Evolutionary conservation across 108 stramenopile genomes (phyloP).

Genomic region (Parietichytrium sp.): DNA sequence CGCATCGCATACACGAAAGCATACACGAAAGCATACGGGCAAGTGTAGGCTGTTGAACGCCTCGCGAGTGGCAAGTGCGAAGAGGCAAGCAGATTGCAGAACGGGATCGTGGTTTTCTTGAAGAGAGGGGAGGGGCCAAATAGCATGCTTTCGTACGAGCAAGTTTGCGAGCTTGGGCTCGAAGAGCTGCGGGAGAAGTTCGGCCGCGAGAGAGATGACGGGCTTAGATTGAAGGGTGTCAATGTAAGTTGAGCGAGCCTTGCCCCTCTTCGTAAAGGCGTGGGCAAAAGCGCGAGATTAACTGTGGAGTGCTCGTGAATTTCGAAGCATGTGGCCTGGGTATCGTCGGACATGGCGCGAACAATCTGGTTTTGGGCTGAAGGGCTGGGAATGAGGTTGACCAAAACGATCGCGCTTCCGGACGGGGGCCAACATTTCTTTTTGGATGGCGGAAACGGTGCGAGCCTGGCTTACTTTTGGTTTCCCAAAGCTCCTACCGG

Average conservation of each 20-base stretch:
- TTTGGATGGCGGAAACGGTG: conserved; percentile 37
- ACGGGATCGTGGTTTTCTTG: not conserved
- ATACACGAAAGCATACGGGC: not conserved
- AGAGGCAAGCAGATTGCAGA: not conserved
- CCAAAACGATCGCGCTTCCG: conserved; percentile 33
- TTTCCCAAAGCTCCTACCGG: conserved; percentile 18
- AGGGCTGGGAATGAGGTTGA: not conserved
- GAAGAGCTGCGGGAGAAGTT: not conserved
- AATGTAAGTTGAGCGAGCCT: conserved; percentile 12
- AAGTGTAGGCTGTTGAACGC: not conserved
- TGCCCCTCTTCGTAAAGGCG: not conserved
- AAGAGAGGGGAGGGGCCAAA: not conserved
- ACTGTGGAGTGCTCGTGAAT: not conserved
- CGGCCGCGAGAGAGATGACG: not conserved
- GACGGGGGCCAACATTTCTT: conserved; percentile 24
- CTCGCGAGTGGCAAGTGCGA: not conserved
- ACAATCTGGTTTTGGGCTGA: conserved; percentile 35
- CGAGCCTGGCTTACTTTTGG: conserved; percentile 35
- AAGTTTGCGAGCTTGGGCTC: not conserved
- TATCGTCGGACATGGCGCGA: conserved; percentile 25
- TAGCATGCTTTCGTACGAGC: not conserved
- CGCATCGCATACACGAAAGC: no score
- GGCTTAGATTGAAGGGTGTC: not conserved
- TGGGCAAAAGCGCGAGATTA: not conserved
- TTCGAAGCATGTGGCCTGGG: conserved; percentile 30